A percentile compares a stretch with the other conserved stretches of the same genome.
phyloP scores from a whole-genome alignment of 441 rosid species.

The Brassica hybrid region DNA sequence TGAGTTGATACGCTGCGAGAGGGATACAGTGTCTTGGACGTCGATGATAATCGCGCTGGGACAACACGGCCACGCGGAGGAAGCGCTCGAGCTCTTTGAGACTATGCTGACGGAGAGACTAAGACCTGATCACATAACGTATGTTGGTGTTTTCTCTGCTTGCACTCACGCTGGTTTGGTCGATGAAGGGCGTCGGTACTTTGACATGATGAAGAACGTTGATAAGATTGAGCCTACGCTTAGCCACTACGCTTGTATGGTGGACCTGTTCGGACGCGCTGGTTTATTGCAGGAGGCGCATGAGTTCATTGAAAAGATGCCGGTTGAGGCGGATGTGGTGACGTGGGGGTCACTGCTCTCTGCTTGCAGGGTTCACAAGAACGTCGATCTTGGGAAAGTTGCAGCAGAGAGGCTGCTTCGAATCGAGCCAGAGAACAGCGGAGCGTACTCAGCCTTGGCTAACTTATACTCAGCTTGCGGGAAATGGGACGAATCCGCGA shows the following conservation, averaged over 20 bases:
- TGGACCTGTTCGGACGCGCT: constrained; percentile 84
- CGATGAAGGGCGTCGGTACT: constrained; percentile 63
- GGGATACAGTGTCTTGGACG: constrained; percentile 80
- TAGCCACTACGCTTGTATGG: constrained; percentile 88
- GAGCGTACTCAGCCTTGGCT: constrained; percentile 85
- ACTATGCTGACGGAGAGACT: constrained; percentile 61
- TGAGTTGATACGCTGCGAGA: constrained; percentile 43
- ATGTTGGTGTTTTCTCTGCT: constrained; percentile 88
- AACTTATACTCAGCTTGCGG: constrained; percentile 83
- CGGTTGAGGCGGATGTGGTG: constrained; percentile 74
- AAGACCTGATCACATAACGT: constrained; percentile 87
- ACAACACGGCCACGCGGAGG: constrained; percentile 91
- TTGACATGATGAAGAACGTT: constrained; percentile 55
- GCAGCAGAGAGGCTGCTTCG: constrained; percentile 74
- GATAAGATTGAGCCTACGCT: constrained; percentile 75
- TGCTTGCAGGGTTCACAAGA: constrained; percentile 79
- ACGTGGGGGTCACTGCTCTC: constrained; percentile 92
- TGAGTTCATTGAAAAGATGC: constrained; percentile 65
- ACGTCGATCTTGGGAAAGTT: constrained; percentile 67
- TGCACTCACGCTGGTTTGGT: constrained; percentile 89
- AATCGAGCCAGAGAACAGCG: constrained; percentile 81
- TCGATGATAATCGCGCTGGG: constrained; percentile 85
- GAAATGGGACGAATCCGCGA: constrained; percentile 82
- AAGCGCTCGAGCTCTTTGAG: constrained; percentile 78
- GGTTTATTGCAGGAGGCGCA: constrained; percentile 76